Evolutionary conservation across 768 basidiomycete species (phyloP).

Genomic region (Strobilomyces dryophilus): DNA sequence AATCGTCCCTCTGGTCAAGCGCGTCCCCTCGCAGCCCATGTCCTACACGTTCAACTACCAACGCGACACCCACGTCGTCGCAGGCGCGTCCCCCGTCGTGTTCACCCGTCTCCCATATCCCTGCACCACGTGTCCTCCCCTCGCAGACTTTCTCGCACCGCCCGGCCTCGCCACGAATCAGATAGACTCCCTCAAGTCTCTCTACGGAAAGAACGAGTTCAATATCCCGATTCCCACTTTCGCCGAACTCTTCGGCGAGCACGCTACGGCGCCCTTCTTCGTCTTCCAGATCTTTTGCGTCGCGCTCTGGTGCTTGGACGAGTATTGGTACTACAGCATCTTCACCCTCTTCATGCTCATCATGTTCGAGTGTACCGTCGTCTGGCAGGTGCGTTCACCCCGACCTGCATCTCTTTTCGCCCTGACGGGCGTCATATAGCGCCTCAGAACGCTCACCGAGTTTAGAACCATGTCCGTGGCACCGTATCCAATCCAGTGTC

Average conservation of each 20-base stretch:
- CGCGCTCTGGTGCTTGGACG: conserved; percentile 94
- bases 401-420: neutral
- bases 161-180: conserved; percentile 49
- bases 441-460: conserved; percentile 89
- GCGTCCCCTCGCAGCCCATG: conserved; percentile 47
- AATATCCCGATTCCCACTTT: conserved; percentile 97
- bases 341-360: conserved; percentile 99
- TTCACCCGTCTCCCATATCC: conserved; percentile 90
- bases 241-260: conserved; percentile 86
- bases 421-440: conserved; percentile 41
- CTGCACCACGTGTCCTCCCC: conserved; percentile 61
- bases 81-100: conserved; percentile 47
- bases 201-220: conserved; percentile 94
- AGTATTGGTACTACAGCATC: conserved; percentile 98
- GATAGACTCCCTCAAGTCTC: conserved; percentile 47
- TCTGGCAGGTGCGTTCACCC: conserved; percentile 77
- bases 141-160: conserved; percentile 60
- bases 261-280: conserved; percentile 98
- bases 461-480: conserved; percentile 96
- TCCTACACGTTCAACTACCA: conserved; percentile 93
- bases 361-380: conserved; percentile 97
- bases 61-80: conserved; percentile 83
- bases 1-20: conserved; percentile 74
- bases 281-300: conserved; percentile 99
- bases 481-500: conserved; percentile 82